These are phyloP conservation scores for Bretschneidera sinensis DNA, from an alignment of 345 rosid species.

Conservation along the genomic window DNA sequence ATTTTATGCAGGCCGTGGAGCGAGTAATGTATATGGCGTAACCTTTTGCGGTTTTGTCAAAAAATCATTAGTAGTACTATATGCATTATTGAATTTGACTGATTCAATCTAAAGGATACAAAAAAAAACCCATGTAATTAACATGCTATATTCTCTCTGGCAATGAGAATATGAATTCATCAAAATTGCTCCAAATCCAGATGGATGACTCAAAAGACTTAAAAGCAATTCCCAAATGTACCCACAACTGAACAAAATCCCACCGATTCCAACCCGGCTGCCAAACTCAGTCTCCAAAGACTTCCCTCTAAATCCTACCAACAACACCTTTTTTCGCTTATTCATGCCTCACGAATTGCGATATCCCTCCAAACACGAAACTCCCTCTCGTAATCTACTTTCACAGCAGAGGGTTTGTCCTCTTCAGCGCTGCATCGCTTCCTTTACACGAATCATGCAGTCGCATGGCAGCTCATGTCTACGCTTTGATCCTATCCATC, in stretches of 20 bases:
- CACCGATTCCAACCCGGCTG: conserved; percentile 15
- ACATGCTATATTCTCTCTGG: too few species aligned
- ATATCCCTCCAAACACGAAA: conserved; percentile 32
- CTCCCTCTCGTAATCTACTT: conserved; percentile 63
- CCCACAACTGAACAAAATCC: conserved; percentile 29
- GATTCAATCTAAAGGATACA: too few species aligned
- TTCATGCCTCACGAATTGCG: conserved; percentile 52
- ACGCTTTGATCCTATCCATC: conserved; percentile 58
- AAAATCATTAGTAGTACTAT: too few species aligned
- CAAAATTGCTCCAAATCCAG: conserved; percentile 48
- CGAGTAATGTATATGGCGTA: too few species aligned
- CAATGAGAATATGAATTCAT: conserved; percentile 51
- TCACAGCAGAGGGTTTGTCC: conserved; percentile 76
- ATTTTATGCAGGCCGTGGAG: too few species aligned
- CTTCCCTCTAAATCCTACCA: conserved; percentile 44
- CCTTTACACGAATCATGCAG: conserved; percentile 52
- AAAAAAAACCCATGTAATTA: too few species aligned
- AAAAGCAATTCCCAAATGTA: conserved; percentile 29
- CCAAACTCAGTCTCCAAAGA: conserved; percentile 45
- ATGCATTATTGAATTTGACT: too few species aligned
- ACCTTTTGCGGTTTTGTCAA: too few species aligned
- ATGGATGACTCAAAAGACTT: conserved; percentile 60
- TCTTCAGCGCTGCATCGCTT: conserved; percentile 40
- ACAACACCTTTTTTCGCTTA: conserved; percentile 53
- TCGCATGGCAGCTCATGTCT: conserved; percentile 36